Conservation (phyloP, 305 asterid species). For the Fraxinus sp. region DNA sequence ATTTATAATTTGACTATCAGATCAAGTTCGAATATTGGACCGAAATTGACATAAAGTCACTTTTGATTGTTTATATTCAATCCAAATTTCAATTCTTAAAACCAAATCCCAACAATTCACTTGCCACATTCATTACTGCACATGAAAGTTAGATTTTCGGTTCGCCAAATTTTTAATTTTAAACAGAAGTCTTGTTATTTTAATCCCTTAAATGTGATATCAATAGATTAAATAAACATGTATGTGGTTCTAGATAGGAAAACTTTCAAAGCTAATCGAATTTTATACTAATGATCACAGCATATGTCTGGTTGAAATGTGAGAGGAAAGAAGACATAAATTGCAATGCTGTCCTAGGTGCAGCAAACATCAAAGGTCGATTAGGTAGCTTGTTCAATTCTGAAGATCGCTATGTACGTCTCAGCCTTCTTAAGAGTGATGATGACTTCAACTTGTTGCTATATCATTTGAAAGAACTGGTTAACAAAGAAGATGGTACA, state of each 20-base stretch:
- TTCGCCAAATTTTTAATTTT: too few relatives aligned
- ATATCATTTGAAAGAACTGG: constrained; percentile 25
- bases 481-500: constrained; percentile 16
- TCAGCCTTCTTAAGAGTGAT: constrained; percentile 44
- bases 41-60: too few relatives aligned
- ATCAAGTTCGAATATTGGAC: too few relatives aligned
- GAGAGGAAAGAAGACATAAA: constrained; percentile 52
- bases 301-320: constrained; percentile 72
- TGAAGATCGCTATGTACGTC: constrained; percentile 41
- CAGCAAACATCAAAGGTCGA: constrained; percentile 46
- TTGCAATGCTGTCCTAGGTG: constrained; percentile 35
- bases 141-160: not conserved
- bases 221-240: not conserved
- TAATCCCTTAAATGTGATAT: not conserved
- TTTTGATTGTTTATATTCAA: too few relatives aligned
- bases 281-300: constrained; percentile 31
- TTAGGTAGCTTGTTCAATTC: constrained; percentile 28
- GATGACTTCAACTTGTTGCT: constrained; percentile 47
- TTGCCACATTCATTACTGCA: not conserved
- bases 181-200: not conserved
- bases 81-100: too few relatives aligned
- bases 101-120: not conserved
- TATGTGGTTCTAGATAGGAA: not conserved
- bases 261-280: not conserved
- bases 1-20: too few relatives aligned